Base-by-base conservation (phyloP, 2,329 filamentous ascomycete species). In the Lachnellula hyalina region DNA sequence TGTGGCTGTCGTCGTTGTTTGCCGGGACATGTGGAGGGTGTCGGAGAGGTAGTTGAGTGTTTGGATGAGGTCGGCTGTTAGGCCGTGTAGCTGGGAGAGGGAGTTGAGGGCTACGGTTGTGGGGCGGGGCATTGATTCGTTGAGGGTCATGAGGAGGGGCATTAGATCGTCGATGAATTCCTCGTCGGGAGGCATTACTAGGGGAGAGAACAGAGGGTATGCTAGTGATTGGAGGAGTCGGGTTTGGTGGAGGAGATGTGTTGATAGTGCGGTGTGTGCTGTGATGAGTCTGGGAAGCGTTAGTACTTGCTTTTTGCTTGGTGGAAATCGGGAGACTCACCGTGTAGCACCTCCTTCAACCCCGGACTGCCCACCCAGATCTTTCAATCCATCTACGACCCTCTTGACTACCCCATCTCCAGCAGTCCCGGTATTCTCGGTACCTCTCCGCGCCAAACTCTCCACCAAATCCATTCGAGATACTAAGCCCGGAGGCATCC, bases 11-110 rank as follows among this genome's bases (percentile, higher is more conserved):
- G 85, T 87, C 0, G 90, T 94, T 1, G 89, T 88, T 72, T 97
- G 93, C 12, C 90, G 85, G 34, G 88, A 91, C 86, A 97, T 96
- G 72, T 97, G 93, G 35, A 99, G 78, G 3, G 90, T 92, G 70
- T 99, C 94, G 6, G 89, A 90, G 4, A 99, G 78, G 62, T 90
- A 87, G 63, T 90, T 90, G 47, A 99, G 81, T 6, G 90, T 89
- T 65, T 90, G 82, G 8, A 93, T 82, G 28, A 93, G 75, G 58
- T 91, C 87, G 25, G 82, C 76, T 0, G 88, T 92, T 60, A 89
- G 77, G 6, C 81, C 77, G 67, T 90, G 85, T 50, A 93, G 78
- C 21, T 82, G 79, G 55, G 84, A 79, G 46, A 92, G 74, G 9
- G 87, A 89, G 62, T 79, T 78, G 62, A 87, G 80, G 1, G 83